Evolutionary conservation across 1,284 basidiomycete genomes (phyloP), one percentile per base, ranked within the genome.

Genomic region (Leccinum holopus): DNA sequence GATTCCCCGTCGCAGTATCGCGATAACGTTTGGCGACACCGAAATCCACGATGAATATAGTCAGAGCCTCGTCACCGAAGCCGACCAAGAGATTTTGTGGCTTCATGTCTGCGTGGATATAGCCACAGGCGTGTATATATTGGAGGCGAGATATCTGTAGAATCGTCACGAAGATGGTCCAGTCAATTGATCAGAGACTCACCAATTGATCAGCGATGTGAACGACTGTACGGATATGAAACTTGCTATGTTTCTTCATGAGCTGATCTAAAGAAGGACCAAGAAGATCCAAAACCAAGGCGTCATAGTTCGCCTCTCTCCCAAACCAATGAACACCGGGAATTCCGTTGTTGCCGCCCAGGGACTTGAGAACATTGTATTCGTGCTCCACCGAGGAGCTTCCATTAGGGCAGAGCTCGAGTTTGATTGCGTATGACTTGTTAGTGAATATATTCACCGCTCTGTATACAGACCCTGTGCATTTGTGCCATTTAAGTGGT

Each of bases 91-190:
- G n/a, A 11, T 59, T 53, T 14, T 59, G 58, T 0, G 35, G 58
- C 11, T 59, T 59, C 21, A 59, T 59, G 9, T 59, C 5, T 1
- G 1, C 25, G 21, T 59, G 51, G 14, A 59, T 32, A 14, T 37
- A 53, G 6, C 25, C 35, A 21, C 35, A 11, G 11, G 1, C 5
- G 10, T 59, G 51, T 37, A 39, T 53, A 2, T 9, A 32, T 9
- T 59, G 16, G 6, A 59, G 51, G 12, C 9, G 25, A 30, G 58
- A 59, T 14, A 59, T 53, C 58, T 59, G 49, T 25, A 28, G 41
- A 47, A 47, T 16, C 7, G 41, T 47, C 41, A 47, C n/a, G 4
- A 18, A 47, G 41, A 18, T n/a, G 9, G n/a, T 18, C n/a, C 14
- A 16, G n/a, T 47, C 16, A 47, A n/a, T 9, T 3, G 8, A 9